Evolutionary conservation across 2,329 filamentous ascomycete species (phyloP), one percentile per base, ranked within the genome.

Genomic region (Diaporthe helianthi): DNA sequence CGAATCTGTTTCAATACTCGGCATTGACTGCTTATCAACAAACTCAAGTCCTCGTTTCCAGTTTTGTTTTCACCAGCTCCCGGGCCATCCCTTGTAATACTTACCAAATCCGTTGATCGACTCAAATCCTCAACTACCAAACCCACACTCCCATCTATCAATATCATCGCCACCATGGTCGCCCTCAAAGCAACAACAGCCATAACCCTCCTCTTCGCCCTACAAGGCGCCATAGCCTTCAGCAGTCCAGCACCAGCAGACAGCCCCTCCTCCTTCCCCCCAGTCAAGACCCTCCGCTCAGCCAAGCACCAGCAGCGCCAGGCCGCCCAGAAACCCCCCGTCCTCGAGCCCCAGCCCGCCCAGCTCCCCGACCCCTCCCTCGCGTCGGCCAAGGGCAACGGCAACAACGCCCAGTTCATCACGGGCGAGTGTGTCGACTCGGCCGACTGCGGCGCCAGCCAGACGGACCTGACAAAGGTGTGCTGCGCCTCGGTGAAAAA

Each of bases 291-390:
- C 17, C 49, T 69, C 17, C 58, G 55, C 31, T 46, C 38, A 13
- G 66, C 66, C 24, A 68, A 44, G 49, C 38, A 44, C 55, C 53
- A 67, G 53, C 65, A 60, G 65, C 65, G 65, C 65, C 65, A 51
- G 65, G 65, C 65, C 31, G 65, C 65, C 4, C 24, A 24, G 52
- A 55, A 67, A 49, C 33, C 66, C 24, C 44, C 54, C 31, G 66
- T 54, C 22, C 33, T 51, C 5, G 36, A 68, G 55, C 10, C 66
- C 10, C 66, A 68, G 66, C 66, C 66, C 19, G 24, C 19, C 47
- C 33, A 46, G 47, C 24, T 68, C 36, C 66, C 66, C 1, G 66
- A 68, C 36, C 66, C 66, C 8, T 33, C 26, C 15, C 31, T 65
- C n/a, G 51, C 47, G 3, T 12, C 41, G 0, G 49, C 38, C 15